Conservation (phyloP, 306 rosid species). For the Inga oerstediana region DNA sequence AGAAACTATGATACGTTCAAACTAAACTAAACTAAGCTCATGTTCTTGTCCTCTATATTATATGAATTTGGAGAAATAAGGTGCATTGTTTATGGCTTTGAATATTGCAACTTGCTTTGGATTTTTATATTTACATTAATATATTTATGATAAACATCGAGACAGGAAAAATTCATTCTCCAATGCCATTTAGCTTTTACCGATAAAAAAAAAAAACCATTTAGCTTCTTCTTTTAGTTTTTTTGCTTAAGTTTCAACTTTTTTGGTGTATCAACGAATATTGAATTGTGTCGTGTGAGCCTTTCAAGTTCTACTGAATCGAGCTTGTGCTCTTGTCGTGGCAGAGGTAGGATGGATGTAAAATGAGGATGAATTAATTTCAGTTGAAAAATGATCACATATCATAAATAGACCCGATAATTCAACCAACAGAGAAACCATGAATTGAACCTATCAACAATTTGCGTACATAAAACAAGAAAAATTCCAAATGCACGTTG, state of each 20-base stretch:
- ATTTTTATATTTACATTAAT: not conserved
- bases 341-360: not conserved
- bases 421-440: conserved; percentile 11
- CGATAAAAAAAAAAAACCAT: not conserved
- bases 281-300: conserved; percentile 9
- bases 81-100: too few relatives aligned
- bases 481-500: not conserved
- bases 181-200: not conserved
- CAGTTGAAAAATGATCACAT: conserved; percentile 1
- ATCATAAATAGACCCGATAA: conserved; percentile 4
- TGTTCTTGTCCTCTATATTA: too few relatives aligned
- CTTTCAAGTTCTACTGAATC: not conserved
- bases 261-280: not conserved
- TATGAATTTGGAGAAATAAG: too few relatives aligned
- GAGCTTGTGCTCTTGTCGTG: not conserved
- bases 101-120: not conserved
- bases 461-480: not conserved
- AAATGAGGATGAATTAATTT: conserved; percentile 16
- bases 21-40: too few relatives aligned
- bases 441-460: not conserved
- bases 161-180: not conserved
- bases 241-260: not conserved
- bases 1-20: not conserved
- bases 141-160: not conserved
- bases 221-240: not conserved